Evolutionary conservation across 129 eudicot genomes (phyloP).

Genomic region (Centrapalus pauciflorus): DNA sequence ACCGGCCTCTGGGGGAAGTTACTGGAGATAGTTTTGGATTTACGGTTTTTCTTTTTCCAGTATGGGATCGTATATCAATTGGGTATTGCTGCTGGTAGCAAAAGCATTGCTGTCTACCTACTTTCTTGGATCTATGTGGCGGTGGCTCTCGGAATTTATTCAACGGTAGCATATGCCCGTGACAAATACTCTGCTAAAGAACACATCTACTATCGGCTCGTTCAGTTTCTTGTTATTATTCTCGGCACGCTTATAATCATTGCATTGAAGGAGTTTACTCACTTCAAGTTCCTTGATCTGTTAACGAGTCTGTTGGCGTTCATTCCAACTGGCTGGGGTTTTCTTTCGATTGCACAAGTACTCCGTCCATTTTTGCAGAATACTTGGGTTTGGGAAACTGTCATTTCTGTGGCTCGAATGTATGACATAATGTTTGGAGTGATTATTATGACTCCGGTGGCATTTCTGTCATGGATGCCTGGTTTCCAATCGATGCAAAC

Average conservation of each 20-base stretch:
- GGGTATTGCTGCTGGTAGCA: conserved; percentile 69
- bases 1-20: conserved; percentile 73
- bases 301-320: conserved; percentile 82
- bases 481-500: conserved; percentile 96
- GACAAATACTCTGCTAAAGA: conserved; percentile 57
- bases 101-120: conserved; percentile 67
- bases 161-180: conserved; percentile 49
- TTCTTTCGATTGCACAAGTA: conserved; percentile 76
- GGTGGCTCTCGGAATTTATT: conserved; percentile 49
- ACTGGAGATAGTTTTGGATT: conserved; percentile 58
- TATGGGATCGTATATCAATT: conserved; percentile 79
- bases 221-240: conserved; percentile 64
- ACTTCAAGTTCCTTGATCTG: conserved; percentile 53
- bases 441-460: conserved; percentile 66
- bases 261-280: conserved; percentile 47
- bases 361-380: conserved; percentile 52
- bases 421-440: conserved; percentile 85
- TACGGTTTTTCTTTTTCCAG: conserved; percentile 93
- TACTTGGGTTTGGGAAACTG: conserved; percentile 52
- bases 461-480: conserved; percentile 79
- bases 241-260: conserved; percentile 43
- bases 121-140: conserved; percentile 75
- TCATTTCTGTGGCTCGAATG: conserved; percentile 61
- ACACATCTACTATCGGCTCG: conserved; percentile 78
- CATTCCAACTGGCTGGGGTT: conserved; percentile 88